A percentile compares a stretch with the other conserved stretches of the same genome.
Evolutionary conservation across 1,284 basidiomycete species (phyloP).

Genomic region (Ceratobasidium sp.): DNA sequence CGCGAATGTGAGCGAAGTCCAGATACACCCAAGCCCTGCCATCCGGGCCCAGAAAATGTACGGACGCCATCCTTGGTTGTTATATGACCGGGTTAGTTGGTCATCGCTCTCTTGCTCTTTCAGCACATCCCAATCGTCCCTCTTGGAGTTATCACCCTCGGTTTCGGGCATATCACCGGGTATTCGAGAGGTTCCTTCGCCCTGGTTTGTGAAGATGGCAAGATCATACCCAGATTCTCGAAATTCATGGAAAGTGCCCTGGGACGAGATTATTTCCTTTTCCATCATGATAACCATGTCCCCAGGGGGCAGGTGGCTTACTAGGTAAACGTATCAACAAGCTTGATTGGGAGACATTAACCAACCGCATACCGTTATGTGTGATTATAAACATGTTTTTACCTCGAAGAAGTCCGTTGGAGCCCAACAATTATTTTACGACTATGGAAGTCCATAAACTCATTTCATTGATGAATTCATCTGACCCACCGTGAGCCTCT

Average conservation of each 20-base stretch:
- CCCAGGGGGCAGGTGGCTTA: conserved; percentile 37
- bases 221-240: conserved; percentile 21
- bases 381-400: conserved; percentile 38
- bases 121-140: too few species aligned
- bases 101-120: conserved; percentile 17
- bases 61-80: neutral
- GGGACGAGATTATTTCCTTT: neutral
- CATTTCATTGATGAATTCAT: conserved; percentile 45
- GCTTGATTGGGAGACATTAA: neutral
- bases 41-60: conserved; percentile 27
- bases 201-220: neutral
- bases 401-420: conserved; percentile 24
- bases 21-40: neutral
- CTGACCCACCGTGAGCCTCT: conserved; percentile 39
- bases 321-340: neutral
- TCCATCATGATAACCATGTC: conserved; percentile 31
- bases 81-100: conserved; percentile 6
- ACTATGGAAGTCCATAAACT: conserved; percentile 41
- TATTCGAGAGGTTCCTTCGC: too few species aligned
- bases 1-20: neutral
- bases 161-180: too few species aligned
- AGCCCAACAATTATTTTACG: conserved; percentile 36
- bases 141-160: too few species aligned
- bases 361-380: conserved; percentile 25
- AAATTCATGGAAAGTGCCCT: conserved; percentile 28